Evolutionary conservation across 805 yeast species (phyloP), one percentile per base, ranked within the genome.

Genomic region (Zygosaccharomyces rouxii): DNA sequence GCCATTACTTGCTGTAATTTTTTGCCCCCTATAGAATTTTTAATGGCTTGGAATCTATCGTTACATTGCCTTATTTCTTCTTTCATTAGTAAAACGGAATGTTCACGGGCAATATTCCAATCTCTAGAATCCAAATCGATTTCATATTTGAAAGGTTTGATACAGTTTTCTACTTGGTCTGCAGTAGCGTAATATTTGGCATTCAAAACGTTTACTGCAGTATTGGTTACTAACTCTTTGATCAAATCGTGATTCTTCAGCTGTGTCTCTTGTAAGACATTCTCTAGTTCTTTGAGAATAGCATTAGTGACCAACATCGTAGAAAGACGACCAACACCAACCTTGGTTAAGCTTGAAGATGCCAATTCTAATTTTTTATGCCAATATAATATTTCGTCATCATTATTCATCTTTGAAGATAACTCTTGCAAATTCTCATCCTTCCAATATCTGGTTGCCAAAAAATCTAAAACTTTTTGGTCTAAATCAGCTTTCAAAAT

Each of bases 111-210:
- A 6, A 77, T 63, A 26, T 72, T 70, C 99, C 99, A 94, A 66
- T 94, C 99, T 35, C 97, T 76, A 57, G 90, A 96, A 63, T 94
- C 98, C 42, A 94, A 80, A 62, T 94, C 99, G 51, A 94, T 90
- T 62, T 94, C 99, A 66, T 92, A 94, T 70, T 94, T 94, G 72
- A 85, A 94, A 2, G 99, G 99, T 66, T 94, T 94, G 60, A 94
- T 92, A 70, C 98, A 90, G 67, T 95, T 94, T 62, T 94, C 99
- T 5, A 94, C 98, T 66, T 94, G 99, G 66, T 95, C 99, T 0
- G 99, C 95, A 0, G 99, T 92, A 1, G 96, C 84, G 55, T 83
- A 87, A 64, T 78, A 94, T 55, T 92, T 81, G 23, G 86, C 71
- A 54, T 83, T 83, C 53, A 94, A 72, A 5, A 94, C 96, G 21